Conservation (phyloP, 2,329 filamentous ascomycete species). For the Cadophora gregata region DNA sequence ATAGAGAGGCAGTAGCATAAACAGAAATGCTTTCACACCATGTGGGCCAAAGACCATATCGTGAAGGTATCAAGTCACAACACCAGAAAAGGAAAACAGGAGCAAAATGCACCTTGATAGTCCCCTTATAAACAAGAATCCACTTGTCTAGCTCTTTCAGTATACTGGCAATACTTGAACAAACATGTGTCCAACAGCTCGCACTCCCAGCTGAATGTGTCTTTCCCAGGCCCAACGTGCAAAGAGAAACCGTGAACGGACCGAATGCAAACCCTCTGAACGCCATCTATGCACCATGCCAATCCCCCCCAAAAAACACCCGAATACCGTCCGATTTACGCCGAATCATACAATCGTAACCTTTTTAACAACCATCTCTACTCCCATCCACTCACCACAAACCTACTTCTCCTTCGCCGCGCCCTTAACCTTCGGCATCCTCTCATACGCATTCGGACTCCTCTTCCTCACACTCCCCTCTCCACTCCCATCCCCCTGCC, state of each 20-base stretch:
- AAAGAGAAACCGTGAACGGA: background rate
- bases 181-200: background rate
- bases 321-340: background rate
- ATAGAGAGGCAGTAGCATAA: background rate
- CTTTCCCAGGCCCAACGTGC: background rate
- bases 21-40: background rate
- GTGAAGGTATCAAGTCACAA: background rate
- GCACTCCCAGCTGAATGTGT: too few species aligned
- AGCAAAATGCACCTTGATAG: background rate
- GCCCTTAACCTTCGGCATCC: conserved; percentile 65
- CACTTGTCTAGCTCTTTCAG: background rate
- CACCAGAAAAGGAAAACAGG: background rate
- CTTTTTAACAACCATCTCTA: background rate
- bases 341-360: conserved; percentile 18
- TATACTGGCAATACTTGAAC: background rate
- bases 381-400: background rate
- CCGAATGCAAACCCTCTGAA: conserved; percentile 20
- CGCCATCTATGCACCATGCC: conserved; percentile 16
- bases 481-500: conserved; percentile 27
- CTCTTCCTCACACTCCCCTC: conserved; percentile 54
- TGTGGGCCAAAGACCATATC: background rate
- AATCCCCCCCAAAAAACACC: background rate
- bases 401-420: conserved; percentile 18
- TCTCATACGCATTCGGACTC: conserved; percentile 84
- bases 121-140: background rate